Evolutionary conservation across 2,329 filamentous ascomycete species (phyloP), one percentile per base, ranked within the genome.

Genomic region (Neonectria magnoliae): DNA sequence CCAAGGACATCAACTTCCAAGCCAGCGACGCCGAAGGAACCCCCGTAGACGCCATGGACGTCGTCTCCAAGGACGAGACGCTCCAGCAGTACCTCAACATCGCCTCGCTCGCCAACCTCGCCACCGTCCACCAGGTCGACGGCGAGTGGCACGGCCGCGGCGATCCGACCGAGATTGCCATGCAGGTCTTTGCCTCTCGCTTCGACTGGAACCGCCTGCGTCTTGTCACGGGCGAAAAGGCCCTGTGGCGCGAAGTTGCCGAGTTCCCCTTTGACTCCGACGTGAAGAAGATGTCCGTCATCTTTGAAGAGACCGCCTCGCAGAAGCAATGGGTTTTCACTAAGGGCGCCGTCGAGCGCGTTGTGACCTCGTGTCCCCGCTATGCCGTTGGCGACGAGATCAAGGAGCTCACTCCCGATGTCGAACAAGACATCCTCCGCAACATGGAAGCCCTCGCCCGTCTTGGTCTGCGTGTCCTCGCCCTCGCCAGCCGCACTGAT

Each of bases 251-350:
- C 20, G 82, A 90, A 68, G 79, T 89, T 25, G 87, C 88, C 1
- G 91, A 93, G 71, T 92, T 91, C 63, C 91, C 90, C 0, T 93
- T 93, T 67, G 91, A 93, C 73, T 92, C 90, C 0, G 87, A 87
- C 62, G 86, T 93, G 67, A 93, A 93, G 81, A 91, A 90, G 71
- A 93, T 93, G 91, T 91, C 90, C 0, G 90, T 92, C 41, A 88
- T 92, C 57, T 91, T 90, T 75, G 73, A 83, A 47, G 76, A 84
- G 22, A 71, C 69, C 14, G 74, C 78, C 8, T 76, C 74, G 1
- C 75, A 78, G 25, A 77, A 81, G 58, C 81, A 82, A 68, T 82
- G 78, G 76, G 79, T 88, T 51, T 89, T 89, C 70, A 88, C 87
- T 62, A 90, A 90, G 73, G 89, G 89, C 54, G 91, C 91, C 1